Percentiles rank a stretch among this genome's conserved stretches.
Conservation (phyloP, 2,329 filamentous ascomycete species). For the Aspergillus pseudonomiae region DNA sequence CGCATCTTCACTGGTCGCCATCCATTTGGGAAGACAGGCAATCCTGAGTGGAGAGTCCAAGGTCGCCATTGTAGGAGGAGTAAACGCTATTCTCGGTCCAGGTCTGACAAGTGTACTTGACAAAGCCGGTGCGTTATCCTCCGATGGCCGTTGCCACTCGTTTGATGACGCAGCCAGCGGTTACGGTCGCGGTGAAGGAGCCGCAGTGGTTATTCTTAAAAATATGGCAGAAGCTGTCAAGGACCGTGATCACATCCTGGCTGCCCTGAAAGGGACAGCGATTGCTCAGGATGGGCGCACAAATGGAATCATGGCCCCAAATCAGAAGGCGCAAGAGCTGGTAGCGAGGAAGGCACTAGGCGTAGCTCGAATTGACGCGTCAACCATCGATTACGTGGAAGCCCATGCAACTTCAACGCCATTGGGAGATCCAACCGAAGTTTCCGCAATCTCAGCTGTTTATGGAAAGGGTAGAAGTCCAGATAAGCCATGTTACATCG, state of each 20-base stretch:
- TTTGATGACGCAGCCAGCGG: conserved; percentile 37
- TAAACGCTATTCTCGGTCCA: conserved; percentile 38
- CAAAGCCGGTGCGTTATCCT: conserved; percentile 30
- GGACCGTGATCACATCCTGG: conserved; percentile 35
- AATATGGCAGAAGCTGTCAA: conserved; percentile 27
- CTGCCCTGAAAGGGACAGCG: conserved; percentile 32
- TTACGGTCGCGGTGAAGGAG: conserved; percentile 38
- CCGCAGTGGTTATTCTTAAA: conserved; percentile 34
- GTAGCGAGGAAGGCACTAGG: conserved; percentile 29
- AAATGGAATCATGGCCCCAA: conserved; percentile 41
- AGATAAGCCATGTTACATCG: conserved; percentile 29
- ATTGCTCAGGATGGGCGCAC: conserved; percentile 40
- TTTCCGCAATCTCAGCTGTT: conserved; percentile 15
- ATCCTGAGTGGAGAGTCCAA: conserved; percentile 20
- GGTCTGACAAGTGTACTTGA: conserved; percentile 35
- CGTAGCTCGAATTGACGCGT: conserved; percentile 19
- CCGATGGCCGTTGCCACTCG: conserved; percentile 34
- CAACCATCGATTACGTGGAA: conserved; percentile 23
- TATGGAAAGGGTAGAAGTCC: conserved; percentile 19
- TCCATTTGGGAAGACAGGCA: conserved; percentile 22
- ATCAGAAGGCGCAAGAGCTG: conserved; percentile 31
- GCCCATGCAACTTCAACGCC: conserved; percentile 28
- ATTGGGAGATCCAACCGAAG: conserved; percentile 27
- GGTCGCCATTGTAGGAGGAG: conserved; percentile 29
- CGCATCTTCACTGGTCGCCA: conserved; percentile 26